phyloP scores from a whole-genome alignment of 805 yeast genomes.

The Jamesozyma rosinii region DNA sequence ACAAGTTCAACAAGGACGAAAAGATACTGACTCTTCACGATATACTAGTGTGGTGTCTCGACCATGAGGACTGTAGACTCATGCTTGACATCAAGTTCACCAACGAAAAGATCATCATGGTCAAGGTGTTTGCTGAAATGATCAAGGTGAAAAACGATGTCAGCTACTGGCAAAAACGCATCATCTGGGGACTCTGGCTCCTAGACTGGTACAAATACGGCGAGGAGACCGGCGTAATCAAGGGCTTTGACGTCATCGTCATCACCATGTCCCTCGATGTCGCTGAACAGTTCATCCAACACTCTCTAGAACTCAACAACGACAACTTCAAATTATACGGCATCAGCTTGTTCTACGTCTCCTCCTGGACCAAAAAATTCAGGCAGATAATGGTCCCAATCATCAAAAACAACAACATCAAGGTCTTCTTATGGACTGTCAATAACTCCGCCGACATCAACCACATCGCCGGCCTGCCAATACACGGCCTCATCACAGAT shows the following conservation, averaged over 20 bases:
- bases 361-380: slow-evolving; percentile 38
- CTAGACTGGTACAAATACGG: slow-evolving; percentile 38
- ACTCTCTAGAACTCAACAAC: slow-evolving; percentile 32
- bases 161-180: slow-evolving; percentile 36
- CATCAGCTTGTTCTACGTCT: slow-evolving; percentile 40
- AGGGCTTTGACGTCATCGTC: slow-evolving; percentile 30
- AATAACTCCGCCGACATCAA: slow-evolving; percentile 31
- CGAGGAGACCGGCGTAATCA: slow-evolving; percentile 32
- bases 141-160: slow-evolving; percentile 33
- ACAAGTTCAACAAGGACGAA: slow-evolving; percentile 29
- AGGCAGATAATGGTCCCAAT: slow-evolving; percentile 22
- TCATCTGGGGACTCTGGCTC: slow-evolving; percentile 48
- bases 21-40: slow-evolving; percentile 37
- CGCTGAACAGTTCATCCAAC: slow-evolving; percentile 29
- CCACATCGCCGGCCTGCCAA: slow-evolving; percentile 22
- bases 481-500: slow-evolving; percentile 28
- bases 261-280: slow-evolving; percentile 30
- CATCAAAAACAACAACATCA: slow-evolving; percentile 28
- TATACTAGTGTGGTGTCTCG: slow-evolving; percentile 33
- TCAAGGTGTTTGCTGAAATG: slow-evolving; percentile 33
- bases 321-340: slow-evolving; percentile 46
- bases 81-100: slow-evolving; percentile 47
- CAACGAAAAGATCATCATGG: slow-evolving; percentile 36
- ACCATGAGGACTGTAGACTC: slow-evolving; percentile 29
- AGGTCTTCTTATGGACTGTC: slow-evolving; percentile 46